Percentiles rank a stretch among this genome's conserved stretches.
phyloP scores from a whole-genome alignment of 2,329 filamentous ascomycete species.

The Trichophyton verrucosum region DNA sequence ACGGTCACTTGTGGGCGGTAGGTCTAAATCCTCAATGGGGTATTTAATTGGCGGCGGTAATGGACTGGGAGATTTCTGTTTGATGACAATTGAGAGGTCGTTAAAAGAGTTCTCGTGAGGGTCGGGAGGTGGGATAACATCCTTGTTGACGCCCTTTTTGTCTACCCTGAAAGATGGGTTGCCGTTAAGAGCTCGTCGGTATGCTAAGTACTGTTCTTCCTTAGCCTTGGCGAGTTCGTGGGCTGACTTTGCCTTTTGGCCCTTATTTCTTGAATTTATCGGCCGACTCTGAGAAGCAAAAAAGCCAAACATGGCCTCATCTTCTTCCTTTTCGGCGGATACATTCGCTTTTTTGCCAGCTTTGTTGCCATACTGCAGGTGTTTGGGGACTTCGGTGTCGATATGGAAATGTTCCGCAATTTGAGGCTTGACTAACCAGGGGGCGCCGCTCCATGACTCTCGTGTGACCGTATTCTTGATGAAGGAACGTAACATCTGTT shows the following conservation, averaged over 20 bases:
- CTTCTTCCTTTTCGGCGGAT: constrained; percentile 48
- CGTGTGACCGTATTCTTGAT: constrained; percentile 88
- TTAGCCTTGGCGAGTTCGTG: constrained; percentile 37
- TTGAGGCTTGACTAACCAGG: constrained; percentile 84
- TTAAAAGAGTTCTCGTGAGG: background rate
- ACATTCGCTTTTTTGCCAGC: constrained; percentile 63
- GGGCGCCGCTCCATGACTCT: constrained; percentile 90
- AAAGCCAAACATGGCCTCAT: constrained; percentile 41
- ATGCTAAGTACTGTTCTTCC: constrained; percentile 38
- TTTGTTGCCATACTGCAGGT: constrained; percentile 70
- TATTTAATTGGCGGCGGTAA: constrained; percentile 68
- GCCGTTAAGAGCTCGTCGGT: constrained; percentile 34
- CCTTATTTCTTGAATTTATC: constrained; percentile 62
- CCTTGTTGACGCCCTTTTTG: constrained; percentile 10
- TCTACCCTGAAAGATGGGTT: constrained; percentile 29
- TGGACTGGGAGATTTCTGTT: constrained; percentile 21
- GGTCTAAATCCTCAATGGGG: constrained; percentile 84
- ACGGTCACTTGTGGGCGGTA: constrained; percentile 52
- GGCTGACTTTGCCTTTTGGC: constrained; percentile 47
- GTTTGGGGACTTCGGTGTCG: constrained; percentile 69
- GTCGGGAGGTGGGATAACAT: background rate
- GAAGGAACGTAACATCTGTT: constrained; percentile 83
- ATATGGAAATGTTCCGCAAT: constrained; percentile 77
- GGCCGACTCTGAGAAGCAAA: constrained; percentile 42
- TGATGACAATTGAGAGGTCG: constrained; percentile 8